Evolutionary conservation across 257 asterid species (phyloP), one percentile per base, ranked within the genome.

Genomic region (Anisodus tanguticus): DNA sequence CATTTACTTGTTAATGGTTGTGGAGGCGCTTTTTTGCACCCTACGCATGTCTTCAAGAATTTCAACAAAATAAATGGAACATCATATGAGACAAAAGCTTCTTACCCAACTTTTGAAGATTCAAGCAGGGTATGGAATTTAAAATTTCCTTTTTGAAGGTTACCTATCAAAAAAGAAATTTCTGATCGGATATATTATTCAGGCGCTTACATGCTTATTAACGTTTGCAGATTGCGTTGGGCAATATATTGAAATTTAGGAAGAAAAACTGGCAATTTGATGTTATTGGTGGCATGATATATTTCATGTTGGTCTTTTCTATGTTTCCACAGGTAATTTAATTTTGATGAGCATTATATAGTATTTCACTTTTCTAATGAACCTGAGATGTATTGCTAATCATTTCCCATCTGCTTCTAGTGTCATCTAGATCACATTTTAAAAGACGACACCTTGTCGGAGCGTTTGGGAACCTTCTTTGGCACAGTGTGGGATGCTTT

Each of bases 201-300:
- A 6, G 79, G 68, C 10, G 62, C 37, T 79, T 35, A 82, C 59
- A n/a, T 68, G 68, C 11, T 54, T 67, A 55, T 82, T 31, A 58
- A 54, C 53, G 37, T 67, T 35, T 87, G 91, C 97, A 97, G 98
- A 97, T 97, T 93, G 99, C 99, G 83, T 89, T 97, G 83, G 99
- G 98, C 53, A 97, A 97, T 88, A 97, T 97, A 85, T 86, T 97
- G 94, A 97, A 97, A 91, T 97, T 97, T 63, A 94, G 99, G 78
- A 97, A 97, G 97, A 97, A 97, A 86, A 97, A 97, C 86, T 97
- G 99, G 99, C 98, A 95, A 91, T 97, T 97, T 83, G 98, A 97
- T 90, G 87, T 93, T 85, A 93, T 97, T 67, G 99, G 98, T 69
- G 99, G 98, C 83, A 87, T 97, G 83, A 95, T 97, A 89, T 97